A percentile compares a stretch with the other conserved stretches of the same genome.
phyloP scores from a whole-genome alignment of 2,329 filamentous ascomycete genomes.

The Xylariaceae sp. region DNA sequence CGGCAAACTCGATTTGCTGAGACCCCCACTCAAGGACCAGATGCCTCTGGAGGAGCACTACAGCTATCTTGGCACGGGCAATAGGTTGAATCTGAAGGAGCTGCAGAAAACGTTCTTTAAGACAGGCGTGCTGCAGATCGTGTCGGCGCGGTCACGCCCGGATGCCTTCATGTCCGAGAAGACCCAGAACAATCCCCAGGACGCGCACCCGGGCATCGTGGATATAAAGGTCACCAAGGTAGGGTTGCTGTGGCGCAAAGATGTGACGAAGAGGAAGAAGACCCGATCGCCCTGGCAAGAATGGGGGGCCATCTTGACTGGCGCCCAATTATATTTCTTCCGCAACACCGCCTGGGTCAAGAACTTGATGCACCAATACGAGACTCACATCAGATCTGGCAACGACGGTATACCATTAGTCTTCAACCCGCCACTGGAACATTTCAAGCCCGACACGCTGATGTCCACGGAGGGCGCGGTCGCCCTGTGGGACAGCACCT shows the following conservation, averaged over 20 bases:
- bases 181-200: constrained; percentile 74
- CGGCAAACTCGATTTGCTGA: constrained; percentile 70
- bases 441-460: constrained; percentile 89
- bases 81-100: constrained; percentile 69
- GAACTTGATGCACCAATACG: constrained; percentile 79
- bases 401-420: constrained; percentile 70
- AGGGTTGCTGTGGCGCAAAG: constrained; percentile 89
- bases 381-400: constrained; percentile 70
- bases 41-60: constrained; percentile 91
- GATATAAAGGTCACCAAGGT: constrained; percentile 98
- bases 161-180: constrained; percentile 92
- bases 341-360: constrained; percentile 91
- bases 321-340: constrained; percentile 96
- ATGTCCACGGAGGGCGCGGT: constrained; percentile 94
- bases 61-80: constrained; percentile 71
- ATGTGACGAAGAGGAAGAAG: constrained; percentile 87
- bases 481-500: constrained; percentile 74
- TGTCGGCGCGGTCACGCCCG: constrained; percentile 85
- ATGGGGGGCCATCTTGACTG: constrained; percentile 93
- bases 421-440: constrained; percentile 81
- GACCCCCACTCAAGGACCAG: constrained; percentile 83
- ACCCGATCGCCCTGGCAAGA: constrained; percentile 95
- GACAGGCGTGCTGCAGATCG: constrained; percentile 87
- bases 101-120: constrained; percentile 85
- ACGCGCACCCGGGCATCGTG: constrained; percentile 85